Evolutionary conservation across 345 rosid species (phyloP).

Genomic region (Capsella bursapastoris): DNA sequence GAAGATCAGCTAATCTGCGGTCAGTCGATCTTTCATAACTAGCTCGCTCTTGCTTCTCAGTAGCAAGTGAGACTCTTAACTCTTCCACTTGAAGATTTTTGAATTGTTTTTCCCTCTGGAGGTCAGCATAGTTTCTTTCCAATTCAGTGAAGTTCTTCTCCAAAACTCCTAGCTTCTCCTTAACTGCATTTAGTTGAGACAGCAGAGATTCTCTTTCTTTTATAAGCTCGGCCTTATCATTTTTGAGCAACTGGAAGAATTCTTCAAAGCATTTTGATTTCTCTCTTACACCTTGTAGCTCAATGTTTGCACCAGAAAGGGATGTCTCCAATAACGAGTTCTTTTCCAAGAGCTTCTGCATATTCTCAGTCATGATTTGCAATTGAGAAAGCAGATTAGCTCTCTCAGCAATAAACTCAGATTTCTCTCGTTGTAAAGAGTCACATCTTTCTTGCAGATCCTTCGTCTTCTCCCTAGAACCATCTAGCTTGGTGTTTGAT

Average conservation of each 20-base stretch:
- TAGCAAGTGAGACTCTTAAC: slow-evolving; percentile 60
- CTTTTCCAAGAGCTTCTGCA: slow-evolving; percentile 72
- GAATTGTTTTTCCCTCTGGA: slow-evolving; percentile 73
- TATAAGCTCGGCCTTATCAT: slow-evolving; percentile 67
- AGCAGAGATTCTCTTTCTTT: slow-evolving; percentile 60
- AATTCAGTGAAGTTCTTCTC: slow-evolving; percentile 69
- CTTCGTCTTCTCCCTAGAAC: slow-evolving; percentile 60
- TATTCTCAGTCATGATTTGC: slow-evolving; percentile 72
- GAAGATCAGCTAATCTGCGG: slow-evolving; percentile 68
- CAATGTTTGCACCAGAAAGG: slow-evolving; percentile 67
- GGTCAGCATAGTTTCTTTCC: slow-evolving; percentile 62
- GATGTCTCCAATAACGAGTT: slow-evolving; percentile 61
- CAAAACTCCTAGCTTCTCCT: slow-evolving; percentile 62
- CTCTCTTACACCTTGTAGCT: slow-evolving; percentile 70
- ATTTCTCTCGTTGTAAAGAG: slow-evolving; percentile 73
- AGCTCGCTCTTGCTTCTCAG: slow-evolving; percentile 71
- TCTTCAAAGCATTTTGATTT: slow-evolving; percentile 80
- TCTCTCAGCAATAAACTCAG: slow-evolving; percentile 68
- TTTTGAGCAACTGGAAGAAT: slow-evolving; percentile 66
- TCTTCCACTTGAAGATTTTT: slow-evolving; percentile 69
- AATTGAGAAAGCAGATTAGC: slow-evolving; percentile 80
- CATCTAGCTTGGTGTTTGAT: slow-evolving; percentile 73
- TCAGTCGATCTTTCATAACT: slow-evolving; percentile 66
- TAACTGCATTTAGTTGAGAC: slow-evolving; percentile 63
- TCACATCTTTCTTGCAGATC: slow-evolving; percentile 67